phyloP scores from a whole-genome alignment of 225 moss, liverwort and hornwort genomes.

The Thuidium tamariscinum region DNA sequence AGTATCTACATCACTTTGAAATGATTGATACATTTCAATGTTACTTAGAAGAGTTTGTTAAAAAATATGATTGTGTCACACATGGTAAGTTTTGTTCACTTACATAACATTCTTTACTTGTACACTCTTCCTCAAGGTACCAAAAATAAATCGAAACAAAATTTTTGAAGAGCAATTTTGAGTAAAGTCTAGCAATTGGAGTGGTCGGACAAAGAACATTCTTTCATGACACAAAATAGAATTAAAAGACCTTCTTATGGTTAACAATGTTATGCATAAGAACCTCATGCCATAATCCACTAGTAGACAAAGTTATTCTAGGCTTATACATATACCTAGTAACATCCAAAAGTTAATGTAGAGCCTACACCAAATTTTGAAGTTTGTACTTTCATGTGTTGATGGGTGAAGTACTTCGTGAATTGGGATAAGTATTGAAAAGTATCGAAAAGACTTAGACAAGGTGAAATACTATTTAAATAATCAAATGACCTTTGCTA shows the following conservation, averaged over 20 bases:
- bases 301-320: too few relatives aligned
- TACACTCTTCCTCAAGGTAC: background rate
- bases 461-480: background rate
- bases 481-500: background rate
- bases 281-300: too few relatives aligned
- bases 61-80: background rate
- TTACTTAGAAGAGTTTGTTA: background rate
- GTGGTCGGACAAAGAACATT: too few relatives aligned
- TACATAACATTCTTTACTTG: background rate
- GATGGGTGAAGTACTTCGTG: too few relatives aligned
- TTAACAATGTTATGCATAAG: background rate
- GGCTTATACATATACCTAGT: rapidly evolving
- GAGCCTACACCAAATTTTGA: rapidly evolving
- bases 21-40: background rate
- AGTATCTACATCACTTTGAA: background rate
- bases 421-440: too few relatives aligned
- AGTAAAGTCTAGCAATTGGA: rapidly evolving
- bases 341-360: too few relatives aligned
- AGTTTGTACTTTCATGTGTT: too few relatives aligned
- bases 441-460: background rate
- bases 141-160: rapidly evolving
- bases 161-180: background rate
- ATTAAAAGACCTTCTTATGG: too few relatives aligned
- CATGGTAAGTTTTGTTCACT: background rate
- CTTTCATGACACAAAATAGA: rapidly evolving